phyloP scores from a whole-genome alignment of 257 asterid species.

The Nicotiana noctiflora region DNA sequence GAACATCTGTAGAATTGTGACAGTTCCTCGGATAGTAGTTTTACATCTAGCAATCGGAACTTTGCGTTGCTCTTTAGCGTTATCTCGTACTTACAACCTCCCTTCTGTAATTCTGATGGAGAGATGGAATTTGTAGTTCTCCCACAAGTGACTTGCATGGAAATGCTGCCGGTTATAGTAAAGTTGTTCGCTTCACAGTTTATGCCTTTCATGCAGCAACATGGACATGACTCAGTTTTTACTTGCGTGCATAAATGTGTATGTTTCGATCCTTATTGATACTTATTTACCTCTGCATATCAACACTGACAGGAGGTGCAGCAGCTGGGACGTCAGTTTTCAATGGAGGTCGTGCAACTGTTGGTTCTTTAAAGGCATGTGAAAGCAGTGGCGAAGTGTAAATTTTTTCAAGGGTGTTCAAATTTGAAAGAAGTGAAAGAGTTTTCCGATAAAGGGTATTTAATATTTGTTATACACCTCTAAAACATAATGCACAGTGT shows the following conservation, averaged over 20 bases:
- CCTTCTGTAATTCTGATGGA: conserved; percentile 44
- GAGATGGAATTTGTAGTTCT: conserved; percentile 31
- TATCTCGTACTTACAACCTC: neutral
- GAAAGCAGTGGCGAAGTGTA: no score
- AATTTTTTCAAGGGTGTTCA: no score
- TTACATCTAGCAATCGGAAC: neutral
- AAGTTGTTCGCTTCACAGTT: conserved; percentile 10
- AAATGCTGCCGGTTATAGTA: conserved; percentile 32
- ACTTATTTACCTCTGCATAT: conserved; percentile 2
- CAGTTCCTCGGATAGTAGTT: neutral
- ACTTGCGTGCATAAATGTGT: neutral
- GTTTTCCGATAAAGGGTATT: no score
- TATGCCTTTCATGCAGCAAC: neutral
- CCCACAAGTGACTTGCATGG: conserved; percentile 34
- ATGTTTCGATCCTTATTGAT: neutral
- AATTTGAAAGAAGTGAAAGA: no score
- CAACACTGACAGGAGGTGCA: conserved; percentile 18
- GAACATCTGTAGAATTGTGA: neutral
- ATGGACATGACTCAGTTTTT: neutral
- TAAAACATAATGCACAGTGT: no score
- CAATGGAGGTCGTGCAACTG: conserved; percentile 37
- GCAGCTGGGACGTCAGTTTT: conserved; percentile 25
- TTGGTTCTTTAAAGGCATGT: conserved; percentile 85
- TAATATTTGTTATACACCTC: no score
- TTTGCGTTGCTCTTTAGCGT: neutral